A percentile compares a stretch with the other conserved stretches of the same genome.
phyloP scores from a whole-genome alignment of 768 basidiomycete genomes.

The Suillus fuscotomentosus region DNA sequence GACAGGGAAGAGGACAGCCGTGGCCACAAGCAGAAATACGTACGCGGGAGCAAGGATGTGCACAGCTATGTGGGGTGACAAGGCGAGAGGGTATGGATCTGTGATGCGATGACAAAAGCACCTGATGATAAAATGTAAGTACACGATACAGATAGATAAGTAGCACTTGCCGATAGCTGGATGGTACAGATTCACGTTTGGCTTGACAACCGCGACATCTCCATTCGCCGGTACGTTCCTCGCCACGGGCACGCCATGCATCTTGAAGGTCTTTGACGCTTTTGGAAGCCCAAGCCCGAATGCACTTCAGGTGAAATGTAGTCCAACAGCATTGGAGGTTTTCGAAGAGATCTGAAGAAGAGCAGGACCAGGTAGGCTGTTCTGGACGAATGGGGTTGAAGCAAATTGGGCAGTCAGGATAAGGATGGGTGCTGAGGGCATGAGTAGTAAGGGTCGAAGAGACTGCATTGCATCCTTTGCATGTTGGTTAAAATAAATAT shows the following conservation, averaged over 20 bases:
- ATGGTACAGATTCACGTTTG: slow-evolving; percentile 64
- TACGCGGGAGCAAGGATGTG: slow-evolving; percentile 59
- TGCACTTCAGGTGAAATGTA: slow-evolving; percentile 88
- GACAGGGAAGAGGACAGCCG: slow-evolving; percentile 81
- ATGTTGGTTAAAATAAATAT: no score
- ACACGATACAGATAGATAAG: neutral
- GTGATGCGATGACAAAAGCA: slow-evolving; percentile 81
- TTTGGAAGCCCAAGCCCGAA: slow-evolving; percentile 84
- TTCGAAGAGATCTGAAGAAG: slow-evolving; percentile 41
- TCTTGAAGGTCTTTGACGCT: slow-evolving; percentile 71
- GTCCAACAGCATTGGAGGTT: slow-evolving; percentile 76
- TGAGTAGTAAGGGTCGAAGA: slow-evolving; percentile 64
- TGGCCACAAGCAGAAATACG: slow-evolving; percentile 66
- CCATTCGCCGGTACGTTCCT: slow-evolving; percentile 77
- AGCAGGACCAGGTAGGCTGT: slow-evolving; percentile 88
- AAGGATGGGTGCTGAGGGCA: slow-evolving; percentile 66
- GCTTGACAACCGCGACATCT: slow-evolving; percentile 92
- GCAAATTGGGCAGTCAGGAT: slow-evolving; percentile 81
- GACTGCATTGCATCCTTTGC: no score
- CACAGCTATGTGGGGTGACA: slow-evolving; percentile 78
- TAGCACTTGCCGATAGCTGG: slow-evolving; percentile 58
- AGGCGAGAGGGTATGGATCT: slow-evolving; percentile 72
- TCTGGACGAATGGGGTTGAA: slow-evolving; percentile 76
- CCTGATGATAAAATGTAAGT: slow-evolving; percentile 35
- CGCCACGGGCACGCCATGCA: slow-evolving; percentile 72